These are phyloP conservation scores for Acorus calamus DNA, from an alignment of 106 monocot species.

Conservation along the genomic window DNA sequence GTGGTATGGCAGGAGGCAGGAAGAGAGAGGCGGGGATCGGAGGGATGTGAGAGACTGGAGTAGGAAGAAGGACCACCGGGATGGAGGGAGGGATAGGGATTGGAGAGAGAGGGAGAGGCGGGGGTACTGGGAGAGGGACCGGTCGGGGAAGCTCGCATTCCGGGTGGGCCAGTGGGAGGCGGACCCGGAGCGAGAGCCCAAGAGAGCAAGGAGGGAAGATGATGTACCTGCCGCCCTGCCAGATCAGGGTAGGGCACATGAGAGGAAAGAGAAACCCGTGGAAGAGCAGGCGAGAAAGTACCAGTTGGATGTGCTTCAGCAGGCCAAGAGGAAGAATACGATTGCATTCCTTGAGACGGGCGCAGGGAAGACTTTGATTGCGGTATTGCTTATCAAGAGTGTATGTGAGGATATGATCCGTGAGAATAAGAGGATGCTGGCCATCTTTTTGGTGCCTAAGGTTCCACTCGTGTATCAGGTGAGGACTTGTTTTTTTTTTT, in stretches of 20 bases:
- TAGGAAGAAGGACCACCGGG: constrained; percentile 11
- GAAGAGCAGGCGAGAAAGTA: constrained; percentile 88
- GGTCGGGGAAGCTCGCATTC: constrained; percentile 61
- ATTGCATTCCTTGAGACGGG: constrained; percentile 97
- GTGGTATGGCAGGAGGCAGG: constrained; percentile 1
- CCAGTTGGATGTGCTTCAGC: constrained; percentile 92
- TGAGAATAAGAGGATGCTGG: constrained; percentile 71
- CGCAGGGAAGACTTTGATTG: constrained; percentile 93
- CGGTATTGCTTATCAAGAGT: constrained; percentile 75
- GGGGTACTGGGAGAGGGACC: constrained; percentile 87
- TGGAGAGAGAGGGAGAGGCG: constrained; percentile 40
- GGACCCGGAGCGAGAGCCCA: constrained; percentile 35
- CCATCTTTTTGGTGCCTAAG: constrained; percentile 92
- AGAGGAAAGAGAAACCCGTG: constrained; percentile 33
- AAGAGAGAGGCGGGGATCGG: constrained; percentile 17
- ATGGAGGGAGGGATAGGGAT: constrained; percentile 22
- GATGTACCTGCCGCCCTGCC: too few relatives aligned
- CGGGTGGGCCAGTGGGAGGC: constrained; percentile 60
- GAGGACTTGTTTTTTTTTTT: background rate
- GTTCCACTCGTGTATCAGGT: constrained; percentile 99
- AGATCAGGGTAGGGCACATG: constrained; percentile 13
- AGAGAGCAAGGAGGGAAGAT: constrained; percentile 24
- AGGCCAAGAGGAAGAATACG: constrained; percentile 89
- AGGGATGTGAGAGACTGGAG: constrained; percentile 5
- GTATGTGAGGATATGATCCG: constrained; percentile 46